phyloP scores from a whole-genome alignment of 495 filamentous ascomycete genomes.

The Penicillium pulvis region DNA sequence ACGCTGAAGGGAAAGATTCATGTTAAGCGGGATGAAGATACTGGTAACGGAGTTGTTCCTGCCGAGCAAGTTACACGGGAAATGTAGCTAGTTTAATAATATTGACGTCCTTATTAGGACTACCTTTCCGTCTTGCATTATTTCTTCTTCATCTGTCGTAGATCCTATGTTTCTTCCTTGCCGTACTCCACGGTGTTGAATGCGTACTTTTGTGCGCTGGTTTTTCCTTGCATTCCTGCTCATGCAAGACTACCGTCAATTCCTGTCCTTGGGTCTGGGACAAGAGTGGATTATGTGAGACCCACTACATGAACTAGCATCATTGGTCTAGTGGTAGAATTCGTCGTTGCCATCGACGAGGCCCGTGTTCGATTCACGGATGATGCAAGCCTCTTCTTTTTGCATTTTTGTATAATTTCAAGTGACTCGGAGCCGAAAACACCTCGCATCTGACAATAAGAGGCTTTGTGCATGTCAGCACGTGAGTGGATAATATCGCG shows the following conservation, averaged over 20 bases:
- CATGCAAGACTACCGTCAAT: too few species aligned
- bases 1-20: neutral
- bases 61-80: neutral
- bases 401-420: neutral
- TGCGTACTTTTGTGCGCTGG: neutral
- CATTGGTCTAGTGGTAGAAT: conserved; percentile 64
- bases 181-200: too few species aligned
- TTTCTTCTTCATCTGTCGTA: too few species aligned
- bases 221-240: too few species aligned
- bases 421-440: too few species aligned
- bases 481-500: too few species aligned
- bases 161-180: too few species aligned
- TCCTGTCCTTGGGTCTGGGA: neutral
- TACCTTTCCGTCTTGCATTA: too few species aligned
- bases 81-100: neutral
- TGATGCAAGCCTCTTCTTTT: conserved; percentile 44
- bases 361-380: conserved; percentile 62
- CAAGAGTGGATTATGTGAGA: neutral
- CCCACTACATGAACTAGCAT: conserved; percentile 33
- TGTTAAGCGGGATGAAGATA: neutral
- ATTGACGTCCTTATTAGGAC: too few species aligned
- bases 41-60: neutral
- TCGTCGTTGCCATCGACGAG: conserved; percentile 62
- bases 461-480: too few species aligned
- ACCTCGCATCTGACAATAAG: too few species aligned